Conservation (phyloP, 257 asterid genomes). For the Cinchona pubescens region DNA sequence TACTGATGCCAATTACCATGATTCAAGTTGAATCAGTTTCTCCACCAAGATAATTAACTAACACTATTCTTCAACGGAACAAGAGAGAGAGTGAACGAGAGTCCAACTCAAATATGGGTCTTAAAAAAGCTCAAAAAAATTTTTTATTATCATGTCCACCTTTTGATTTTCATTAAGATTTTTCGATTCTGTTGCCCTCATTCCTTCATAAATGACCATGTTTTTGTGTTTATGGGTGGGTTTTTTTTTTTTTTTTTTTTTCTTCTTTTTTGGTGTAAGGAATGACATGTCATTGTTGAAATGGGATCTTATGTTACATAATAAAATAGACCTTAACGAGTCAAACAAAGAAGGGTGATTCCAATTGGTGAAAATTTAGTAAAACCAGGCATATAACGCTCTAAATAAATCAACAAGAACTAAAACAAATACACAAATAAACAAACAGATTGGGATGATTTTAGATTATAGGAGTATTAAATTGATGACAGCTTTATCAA, state of each 20-base stretch:
- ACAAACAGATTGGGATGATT: background rate
- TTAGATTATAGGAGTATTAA: background rate
- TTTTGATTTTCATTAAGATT: no score
- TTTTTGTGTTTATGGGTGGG: background rate
- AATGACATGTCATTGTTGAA: background rate
- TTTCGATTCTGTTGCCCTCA: no score
- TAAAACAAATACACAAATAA: background rate
- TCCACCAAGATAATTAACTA: background rate
- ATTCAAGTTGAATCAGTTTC: background rate
- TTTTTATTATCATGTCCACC: background rate
- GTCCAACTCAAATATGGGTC: background rate
- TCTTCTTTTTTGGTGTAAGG: background rate
- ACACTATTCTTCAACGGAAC: background rate
- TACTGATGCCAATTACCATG: background rate
- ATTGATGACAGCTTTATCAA: constrained; percentile 4
- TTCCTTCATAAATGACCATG: background rate
- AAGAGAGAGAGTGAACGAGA: background rate
- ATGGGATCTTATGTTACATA: background rate
- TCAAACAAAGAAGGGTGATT: background rate
- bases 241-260: background rate
- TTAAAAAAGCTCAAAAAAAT: background rate
- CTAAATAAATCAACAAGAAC: background rate
- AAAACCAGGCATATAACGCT: background rate
- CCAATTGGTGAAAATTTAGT: background rate
- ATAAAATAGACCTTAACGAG: background rate